Conservation (phyloP, 2,329 filamentous ascomycete species). For the Coleophoma cylindrospora region DNA sequence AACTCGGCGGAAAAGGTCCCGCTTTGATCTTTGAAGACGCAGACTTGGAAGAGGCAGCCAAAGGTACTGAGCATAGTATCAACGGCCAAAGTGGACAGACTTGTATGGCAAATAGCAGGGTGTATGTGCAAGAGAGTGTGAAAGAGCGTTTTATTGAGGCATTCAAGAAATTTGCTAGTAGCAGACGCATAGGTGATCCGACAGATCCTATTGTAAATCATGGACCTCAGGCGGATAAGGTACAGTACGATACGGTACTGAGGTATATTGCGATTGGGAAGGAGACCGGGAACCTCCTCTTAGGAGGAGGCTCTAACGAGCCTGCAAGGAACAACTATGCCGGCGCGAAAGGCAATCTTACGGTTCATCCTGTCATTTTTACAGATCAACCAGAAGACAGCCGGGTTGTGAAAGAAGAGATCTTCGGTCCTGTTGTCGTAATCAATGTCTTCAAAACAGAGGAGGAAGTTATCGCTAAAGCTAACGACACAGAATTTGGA, state of each 20-base stretch:
- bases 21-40: slow-evolving; percentile 35
- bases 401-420: slow-evolving; percentile 66
- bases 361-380: slow-evolving; percentile 53
- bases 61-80: slow-evolving; percentile 42
- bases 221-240: slow-evolving; percentile 38
- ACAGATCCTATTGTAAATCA: slow-evolving; percentile 36
- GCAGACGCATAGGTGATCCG: slow-evolving; percentile 34
- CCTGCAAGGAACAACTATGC: slow-evolving; percentile 13
- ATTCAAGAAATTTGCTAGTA: slow-evolving; percentile 28
- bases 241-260: slow-evolving; percentile 37
- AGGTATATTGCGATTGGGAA: slow-evolving; percentile 36
- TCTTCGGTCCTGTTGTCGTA: slow-evolving; percentile 64
- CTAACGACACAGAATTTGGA: slow-evolving; percentile 56
- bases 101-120: slow-evolving; percentile 52
- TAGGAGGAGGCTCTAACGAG: slow-evolving; percentile 25
- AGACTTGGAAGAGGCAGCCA: slow-evolving; percentile 34
- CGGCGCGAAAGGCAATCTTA: slow-evolving; percentile 33
- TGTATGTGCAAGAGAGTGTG: slow-evolving; percentile 49
- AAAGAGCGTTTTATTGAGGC: slow-evolving; percentile 34
- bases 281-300: slow-evolving; percentile 30
- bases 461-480: slow-evolving; percentile 52
- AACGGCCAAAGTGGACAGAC: slow-evolving; percentile 57
- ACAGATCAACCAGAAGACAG: slow-evolving; percentile 59
- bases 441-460: slow-evolving; percentile 63
- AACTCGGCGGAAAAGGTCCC: slow-evolving; percentile 36